phyloP scores from a whole-genome alignment of 352 stramenopile genomes.

The Nothophytophthora sp. region DNA sequence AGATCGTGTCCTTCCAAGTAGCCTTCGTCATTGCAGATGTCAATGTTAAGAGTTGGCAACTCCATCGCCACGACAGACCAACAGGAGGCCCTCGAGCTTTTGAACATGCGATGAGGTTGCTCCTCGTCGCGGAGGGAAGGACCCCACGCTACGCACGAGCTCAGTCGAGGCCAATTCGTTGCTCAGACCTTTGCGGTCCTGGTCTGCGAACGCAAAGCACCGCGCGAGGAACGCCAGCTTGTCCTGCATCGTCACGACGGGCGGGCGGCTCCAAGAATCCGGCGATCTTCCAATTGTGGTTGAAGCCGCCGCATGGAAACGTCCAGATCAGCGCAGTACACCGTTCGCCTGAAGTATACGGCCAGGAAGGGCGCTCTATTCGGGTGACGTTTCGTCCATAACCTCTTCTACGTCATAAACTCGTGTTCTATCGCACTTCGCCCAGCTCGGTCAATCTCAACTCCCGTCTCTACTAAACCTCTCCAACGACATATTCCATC shows the following conservation, averaged over 20 bases:
- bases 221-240: slow-evolving; percentile 29
- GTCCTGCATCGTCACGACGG: slow-evolving; percentile 26
- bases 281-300: slow-evolving; percentile 2
- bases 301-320: slow-evolving; percentile 1
- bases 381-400: too few relatives aligned
- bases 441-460: too few relatives aligned
- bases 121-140: too few relatives aligned
- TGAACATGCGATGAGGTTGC: too few relatives aligned
- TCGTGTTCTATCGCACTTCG: not conserved
- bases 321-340: not conserved
- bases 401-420: not conserved
- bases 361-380: too few relatives aligned
- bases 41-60: too few relatives aligned
- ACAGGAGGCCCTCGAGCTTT: too few relatives aligned
- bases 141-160: too few relatives aligned
- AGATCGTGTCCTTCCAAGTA: slow-evolving; percentile 43
- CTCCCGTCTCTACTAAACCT: not conserved
- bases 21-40: slow-evolving; percentile 30
- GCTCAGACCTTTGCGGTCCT: slow-evolving; percentile 20
- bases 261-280: too few relatives aligned
- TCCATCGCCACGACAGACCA: too few relatives aligned
- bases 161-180: not conserved
- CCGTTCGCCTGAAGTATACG: too few relatives aligned
- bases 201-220: slow-evolving; percentile 57
- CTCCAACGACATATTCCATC: not conserved